Evolutionary conservation across 768 basidiomycete species (phyloP).

Genomic region (Gymnopilus junonius): DNA sequence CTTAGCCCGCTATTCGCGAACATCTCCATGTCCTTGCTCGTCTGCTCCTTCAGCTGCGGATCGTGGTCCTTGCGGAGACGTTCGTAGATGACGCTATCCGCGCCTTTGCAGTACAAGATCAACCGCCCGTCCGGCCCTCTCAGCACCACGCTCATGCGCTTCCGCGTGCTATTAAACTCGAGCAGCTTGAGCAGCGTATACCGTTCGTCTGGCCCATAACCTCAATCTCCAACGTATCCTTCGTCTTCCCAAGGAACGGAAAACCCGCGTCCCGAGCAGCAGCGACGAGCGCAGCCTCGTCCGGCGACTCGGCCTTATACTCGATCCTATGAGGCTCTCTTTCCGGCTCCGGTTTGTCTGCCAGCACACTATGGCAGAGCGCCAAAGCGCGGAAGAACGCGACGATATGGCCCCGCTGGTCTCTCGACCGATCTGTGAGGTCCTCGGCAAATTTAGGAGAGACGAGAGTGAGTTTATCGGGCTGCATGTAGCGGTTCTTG

Average conservation of each 20-base stretch:
- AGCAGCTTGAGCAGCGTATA: constrained; percentile 80
- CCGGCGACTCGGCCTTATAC: constrained; percentile 97
- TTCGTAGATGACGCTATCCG: constrained; percentile 93
- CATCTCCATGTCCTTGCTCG: constrained; percentile 85
- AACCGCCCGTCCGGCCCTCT: constrained; percentile 84
- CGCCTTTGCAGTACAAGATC: constrained; percentile 94
- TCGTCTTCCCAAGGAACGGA: constrained; percentile 79
- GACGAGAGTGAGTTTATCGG: constrained; percentile 84
- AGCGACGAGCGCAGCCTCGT: constrained; percentile 92
- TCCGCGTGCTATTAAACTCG: constrained; percentile 94
- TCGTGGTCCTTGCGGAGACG: constrained; percentile 83
- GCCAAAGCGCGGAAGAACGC: constrained; percentile 96
- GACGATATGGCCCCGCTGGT: constrained; percentile 69
- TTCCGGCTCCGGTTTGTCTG: constrained; percentile 72
- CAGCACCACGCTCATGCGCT: constrained; percentile 93
- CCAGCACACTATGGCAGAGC: constrained; percentile 89
- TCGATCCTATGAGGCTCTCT: constrained; percentile 65
- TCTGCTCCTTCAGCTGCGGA: constrained; percentile 70
- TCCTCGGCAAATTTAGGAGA: constrained; percentile 85
- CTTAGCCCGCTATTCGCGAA: constrained; percentile 94
- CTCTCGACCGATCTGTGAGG: constrained; percentile 60
- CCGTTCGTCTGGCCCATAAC: constrained; percentile 87
- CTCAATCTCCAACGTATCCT: constrained; percentile 83
- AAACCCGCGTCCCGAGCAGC: constrained; percentile 94
- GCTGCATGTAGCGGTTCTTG: constrained; percentile 86